Base-by-base conservation (phyloP, 495 filamentous ascomycete species). In the Staphylotrichum longicolle region DNA sequence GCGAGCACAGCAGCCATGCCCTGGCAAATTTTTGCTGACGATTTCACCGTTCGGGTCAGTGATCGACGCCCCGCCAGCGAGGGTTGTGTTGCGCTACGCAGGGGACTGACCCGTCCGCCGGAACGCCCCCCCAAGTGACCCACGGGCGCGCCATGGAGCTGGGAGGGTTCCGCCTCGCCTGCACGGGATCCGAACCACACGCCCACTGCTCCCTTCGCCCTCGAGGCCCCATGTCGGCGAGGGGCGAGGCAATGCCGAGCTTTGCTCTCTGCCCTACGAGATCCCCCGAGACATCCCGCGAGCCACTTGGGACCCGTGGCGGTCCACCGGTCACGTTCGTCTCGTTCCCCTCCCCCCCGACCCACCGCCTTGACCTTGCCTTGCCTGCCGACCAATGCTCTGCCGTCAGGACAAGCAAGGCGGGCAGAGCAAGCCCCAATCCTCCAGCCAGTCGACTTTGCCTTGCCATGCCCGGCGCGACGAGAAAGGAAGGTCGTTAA, bases 401-500 rank as follows among this genome's bases (percentile, higher is more conserved):
- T 42, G 40, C 40, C 40, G 32, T 6, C 45, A 49, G 7, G 3
- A 49, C 20, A 49, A 3, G 11, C 15, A 7, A 34, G 48, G 12
- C 48, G 4, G 7, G 12, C 20, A 11, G 15, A 37, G 34, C 49
- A 52, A 15, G 33, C 33, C n/a, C 37, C 5, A 4, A 27, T 5
- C 32, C 7, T 37, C 10, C 41, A 15, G 32, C 42, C 32, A 20
- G 52, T 41, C 48, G 49, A 62, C 54, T 58, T 54, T 60, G 55
- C 20, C 8, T 10, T 54, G 12, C 55, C 20, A 27, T 63, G 50
- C 62, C 62, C 53, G 63, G 53, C 60, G 45, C 47, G 65, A 70
- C 68, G 30, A 70, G 63, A 68, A 44, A 70, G 68, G 68, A 70
- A 70, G 65, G 68, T 68, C 57, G 27, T 63, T 60, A 59, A 54